Evolutionary conservation across 345 rosid species (phyloP).

Genomic region (Melaleuca alternifolia): DNA sequence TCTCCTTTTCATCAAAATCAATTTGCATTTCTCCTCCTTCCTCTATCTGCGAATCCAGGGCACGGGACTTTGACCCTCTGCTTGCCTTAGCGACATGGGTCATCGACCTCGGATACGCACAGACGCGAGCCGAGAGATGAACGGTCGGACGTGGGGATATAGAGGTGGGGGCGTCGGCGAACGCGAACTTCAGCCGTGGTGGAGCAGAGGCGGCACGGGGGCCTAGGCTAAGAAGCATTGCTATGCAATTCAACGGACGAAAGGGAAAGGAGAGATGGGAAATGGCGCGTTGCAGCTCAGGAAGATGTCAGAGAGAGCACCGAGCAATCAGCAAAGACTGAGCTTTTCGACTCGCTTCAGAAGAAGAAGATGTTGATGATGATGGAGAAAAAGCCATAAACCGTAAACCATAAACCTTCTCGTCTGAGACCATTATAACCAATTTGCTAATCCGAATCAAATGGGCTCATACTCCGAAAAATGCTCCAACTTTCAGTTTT

Average conservation of each 20-base stretch:
- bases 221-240: conserved; percentile 14
- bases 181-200: neutral
- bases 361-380: neutral
- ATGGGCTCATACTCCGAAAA: neutral
- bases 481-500: too few species aligned
- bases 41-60: conserved; percentile 7
- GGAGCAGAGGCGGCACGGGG: neutral
- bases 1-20: conserved; percentile 1
- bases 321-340: neutral
- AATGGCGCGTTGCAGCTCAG: neutral
- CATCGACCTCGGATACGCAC: neutral
- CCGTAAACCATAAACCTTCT: neutral
- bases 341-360: neutral
- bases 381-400: neutral
- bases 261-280: neutral
- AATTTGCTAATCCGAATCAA: neutral
- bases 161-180: neutral
- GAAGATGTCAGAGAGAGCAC: neutral
- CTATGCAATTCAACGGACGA: neutral
- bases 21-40: conserved; percentile 1
- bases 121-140: neutral
- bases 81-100: conserved; percentile 2
- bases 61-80: neutral
- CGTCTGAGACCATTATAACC: neutral
- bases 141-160: conserved; percentile 16